phyloP scores from a whole-genome alignment of 768 basidiomycete genomes.

The Pleurotus ostreatus region DNA sequence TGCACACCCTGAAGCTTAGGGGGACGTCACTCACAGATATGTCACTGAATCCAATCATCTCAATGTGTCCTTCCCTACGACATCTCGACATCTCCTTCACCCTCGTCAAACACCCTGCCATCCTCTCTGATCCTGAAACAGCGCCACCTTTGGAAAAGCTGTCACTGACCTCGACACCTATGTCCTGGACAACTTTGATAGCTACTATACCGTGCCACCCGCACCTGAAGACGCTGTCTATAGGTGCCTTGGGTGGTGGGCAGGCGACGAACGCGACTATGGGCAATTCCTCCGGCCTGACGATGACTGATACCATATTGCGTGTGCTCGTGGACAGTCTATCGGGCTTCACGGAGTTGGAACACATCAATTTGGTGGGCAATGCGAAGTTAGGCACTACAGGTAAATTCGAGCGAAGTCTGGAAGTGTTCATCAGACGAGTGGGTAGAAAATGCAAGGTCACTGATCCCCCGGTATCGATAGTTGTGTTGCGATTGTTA shows the following conservation, averaged over 20 bases:
- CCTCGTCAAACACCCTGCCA: conserved; percentile 33
- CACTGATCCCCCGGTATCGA: conserved; percentile 2
- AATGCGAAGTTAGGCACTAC: conserved; percentile 55
- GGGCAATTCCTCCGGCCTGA: conserved; percentile 45
- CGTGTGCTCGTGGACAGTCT: conserved; percentile 38
- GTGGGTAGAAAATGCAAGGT: conserved; percentile 63
- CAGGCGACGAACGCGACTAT: conserved; percentile 40
- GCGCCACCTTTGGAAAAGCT: conserved; percentile 49
- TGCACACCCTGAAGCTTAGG: conserved; percentile 57
- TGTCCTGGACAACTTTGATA: conserved; percentile 37
- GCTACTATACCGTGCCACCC: conserved; percentile 33
- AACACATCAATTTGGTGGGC: conserved; percentile 57
- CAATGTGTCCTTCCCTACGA: conserved; percentile 43
- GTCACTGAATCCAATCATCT: conserved; percentile 38
- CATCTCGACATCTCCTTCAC: conserved; percentile 70
- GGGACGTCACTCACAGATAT: conserved; percentile 48
- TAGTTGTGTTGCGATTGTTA: no score
- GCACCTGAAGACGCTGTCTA: conserved; percentile 41
- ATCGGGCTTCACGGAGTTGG: conserved; percentile 30
- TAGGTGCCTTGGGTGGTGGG: conserved; percentile 56
- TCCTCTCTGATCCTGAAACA: conserved; percentile 10
- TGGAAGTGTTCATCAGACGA: conserved; percentile 41
- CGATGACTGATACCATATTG: conserved; percentile 50
- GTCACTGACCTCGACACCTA: conserved; percentile 53
- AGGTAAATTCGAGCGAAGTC: conserved; percentile 26